Conservation (phyloP, 805 yeast species). For the Barnettozyma siamensis region DNA sequence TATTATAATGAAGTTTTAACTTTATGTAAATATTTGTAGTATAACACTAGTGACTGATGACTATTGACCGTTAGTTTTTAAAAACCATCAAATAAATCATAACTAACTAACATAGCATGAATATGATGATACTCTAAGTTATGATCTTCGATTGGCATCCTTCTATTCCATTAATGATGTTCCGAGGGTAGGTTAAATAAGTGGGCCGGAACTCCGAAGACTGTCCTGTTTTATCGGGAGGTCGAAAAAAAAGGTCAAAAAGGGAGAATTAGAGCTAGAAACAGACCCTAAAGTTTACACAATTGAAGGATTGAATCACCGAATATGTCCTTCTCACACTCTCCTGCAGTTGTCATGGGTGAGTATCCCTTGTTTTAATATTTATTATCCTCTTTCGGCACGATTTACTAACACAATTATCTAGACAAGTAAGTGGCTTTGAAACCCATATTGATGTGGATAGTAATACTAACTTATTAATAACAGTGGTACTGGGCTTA, state of each 20-base stretch:
- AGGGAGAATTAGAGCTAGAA: neutral
- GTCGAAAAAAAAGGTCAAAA: neutral
- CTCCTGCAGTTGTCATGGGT: slow-evolving; percentile 97
- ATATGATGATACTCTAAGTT: no score
- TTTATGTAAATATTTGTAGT: no score
- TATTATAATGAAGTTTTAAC: no score
- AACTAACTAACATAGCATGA: no score
- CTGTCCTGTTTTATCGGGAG: neutral
- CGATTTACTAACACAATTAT: slow-evolving; percentile 17
- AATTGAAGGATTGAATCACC: neutral
- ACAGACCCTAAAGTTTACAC: neutral
- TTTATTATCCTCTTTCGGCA: neutral
- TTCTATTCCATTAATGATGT: no score
- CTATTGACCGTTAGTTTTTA: no score
- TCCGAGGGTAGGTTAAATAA: neutral
- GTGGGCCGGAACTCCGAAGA: no score
- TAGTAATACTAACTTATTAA: slow-evolving; percentile 14
- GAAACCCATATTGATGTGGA: neutral
- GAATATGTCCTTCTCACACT: slow-evolving; percentile 31
- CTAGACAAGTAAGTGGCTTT: slow-evolving; percentile 21
- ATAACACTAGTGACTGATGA: no score
- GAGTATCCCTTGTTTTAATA: slow-evolving; percentile 33
- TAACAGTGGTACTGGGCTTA: slow-evolving; percentile 91
- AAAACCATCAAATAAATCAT: no score
- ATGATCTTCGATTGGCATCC: no score